A percentile compares a stretch with the other conserved stretches of the same genome.
Conservation (phyloP, 768 basidiomycete species). For the Russula sp. region DNA sequence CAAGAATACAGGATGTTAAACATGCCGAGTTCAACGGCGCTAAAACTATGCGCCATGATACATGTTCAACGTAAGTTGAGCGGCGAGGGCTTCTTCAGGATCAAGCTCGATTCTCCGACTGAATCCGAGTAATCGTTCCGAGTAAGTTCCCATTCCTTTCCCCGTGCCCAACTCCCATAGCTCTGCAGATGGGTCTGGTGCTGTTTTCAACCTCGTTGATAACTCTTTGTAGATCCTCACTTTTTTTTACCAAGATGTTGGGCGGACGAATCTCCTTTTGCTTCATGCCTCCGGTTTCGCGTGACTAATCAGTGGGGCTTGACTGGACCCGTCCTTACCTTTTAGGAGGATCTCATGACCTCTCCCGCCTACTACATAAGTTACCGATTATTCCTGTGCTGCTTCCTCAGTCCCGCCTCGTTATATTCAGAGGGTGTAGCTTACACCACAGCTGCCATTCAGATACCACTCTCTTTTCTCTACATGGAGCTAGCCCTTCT, state of each 20-base stretch:
- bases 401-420: not conserved
- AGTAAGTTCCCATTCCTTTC: not conserved
- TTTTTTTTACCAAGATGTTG: not conserved
- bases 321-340: not conserved
- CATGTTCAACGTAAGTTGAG: slow-evolving; percentile 4
- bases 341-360: slow-evolving; percentile 12
- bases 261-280: not conserved
- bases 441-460: not conserved
- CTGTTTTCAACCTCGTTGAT: not conserved
- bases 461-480: not conserved
- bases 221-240: not conserved
- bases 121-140: not conserved
- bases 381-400: not conserved
- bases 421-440: not conserved
- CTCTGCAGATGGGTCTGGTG: not conserved
- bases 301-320: slow-evolving; percentile 1
- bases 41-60: not conserved
- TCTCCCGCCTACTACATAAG: not conserved
- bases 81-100: not conserved
- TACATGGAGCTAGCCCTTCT: not conserved
- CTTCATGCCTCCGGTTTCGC: not conserved
- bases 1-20: not conserved
- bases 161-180: not conserved
- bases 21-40: not conserved
- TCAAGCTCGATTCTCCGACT: slow-evolving; percentile 18